Conservation (phyloP, 73 alveolate species). For the Tetrahymena malaccensis region DNA sequence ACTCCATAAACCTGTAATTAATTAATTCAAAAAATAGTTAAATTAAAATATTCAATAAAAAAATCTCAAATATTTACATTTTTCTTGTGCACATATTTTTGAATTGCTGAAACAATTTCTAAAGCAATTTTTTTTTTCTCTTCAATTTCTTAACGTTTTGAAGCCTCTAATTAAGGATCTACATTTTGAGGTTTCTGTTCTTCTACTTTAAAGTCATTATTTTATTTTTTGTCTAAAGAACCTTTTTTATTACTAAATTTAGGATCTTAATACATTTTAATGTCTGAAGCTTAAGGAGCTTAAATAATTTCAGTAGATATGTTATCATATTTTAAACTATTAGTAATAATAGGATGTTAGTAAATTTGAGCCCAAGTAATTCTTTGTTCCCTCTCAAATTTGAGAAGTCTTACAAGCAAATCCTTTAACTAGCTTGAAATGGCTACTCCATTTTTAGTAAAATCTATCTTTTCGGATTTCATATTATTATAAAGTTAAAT, state of each 20-base stretch:
- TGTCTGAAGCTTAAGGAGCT: not conserved
- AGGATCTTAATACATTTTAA: not conserved
- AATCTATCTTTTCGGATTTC: not conserved
- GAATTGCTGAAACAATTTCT: not conserved
- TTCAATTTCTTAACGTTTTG: not conserved
- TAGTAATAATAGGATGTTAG: not conserved
- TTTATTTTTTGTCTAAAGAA: not conserved
- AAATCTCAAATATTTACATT: not conserved
- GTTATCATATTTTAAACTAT: not conserved
- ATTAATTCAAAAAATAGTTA: not conserved
- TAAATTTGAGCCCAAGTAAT: not conserved
- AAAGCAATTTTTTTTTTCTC: not conserved
- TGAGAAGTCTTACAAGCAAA: not conserved
- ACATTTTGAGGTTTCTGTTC: not conserved
- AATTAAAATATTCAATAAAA: not conserved
- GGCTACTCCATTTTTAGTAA: not conserved
- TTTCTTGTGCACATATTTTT: not conserved
- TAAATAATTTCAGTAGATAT: not conserved
- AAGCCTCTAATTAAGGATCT: not conserved
- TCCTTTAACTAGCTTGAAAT: not conserved
- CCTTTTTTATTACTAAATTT: not conserved
- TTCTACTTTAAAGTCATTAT: no score
- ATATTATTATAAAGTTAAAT: not conserved
- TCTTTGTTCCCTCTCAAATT: not conserved
- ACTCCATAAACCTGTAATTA: not conserved